Evolutionary conservation across 306 rosid species (phyloP), one percentile per base, ranked within the genome.

Genomic region (Glycyrrhiza uralensis): DNA sequence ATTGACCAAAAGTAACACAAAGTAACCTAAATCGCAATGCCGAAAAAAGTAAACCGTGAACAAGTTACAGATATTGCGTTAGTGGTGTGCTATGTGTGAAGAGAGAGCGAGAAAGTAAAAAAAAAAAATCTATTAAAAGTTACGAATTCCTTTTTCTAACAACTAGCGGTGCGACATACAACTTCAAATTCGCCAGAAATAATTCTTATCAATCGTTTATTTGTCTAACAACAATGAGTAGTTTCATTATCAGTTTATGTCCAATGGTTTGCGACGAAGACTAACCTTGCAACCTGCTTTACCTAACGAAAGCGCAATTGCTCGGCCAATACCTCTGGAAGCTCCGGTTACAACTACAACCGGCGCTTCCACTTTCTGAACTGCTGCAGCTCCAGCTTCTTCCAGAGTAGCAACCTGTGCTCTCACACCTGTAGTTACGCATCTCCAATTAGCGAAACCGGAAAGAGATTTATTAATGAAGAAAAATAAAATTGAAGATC

Each of bases 261-360:
- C 9, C 28, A 68, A 61, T 2, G 13, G 24, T 64, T 33, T 6
- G 2, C 10, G 45, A 71, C 22, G 39, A n/a, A n/a, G n/a, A 72
- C 89, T 74, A 76, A 93, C 98, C 98, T 89, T 93, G 72, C 98
- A 93, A 80, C 98, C 97, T 49, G 93, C 93, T 85, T 88, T 88
- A 7, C 98, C 98, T 77, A 93, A 82, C 23, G 90, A 49, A 76
- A 88, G 70, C 2, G 98, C 97, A 81, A 86, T 88, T 13, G 98
- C 96, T 74, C 79, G 85, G 47, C 98, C 98, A 60, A 93, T 90
- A 8, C 96, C 97, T 84, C 98, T 88, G 19, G 98, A 93, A 41
- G 97, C 98, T 80, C 98, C 98, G 3, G 98, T 93, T 55, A 93
- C 97, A 32, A 93, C 76, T 5, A 83, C 98, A 66, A 90, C 98